Evolutionary conservation across 2,329 filamentous ascomycete species (phyloP).

Genomic region (Colletotrichum destructivum): DNA sequence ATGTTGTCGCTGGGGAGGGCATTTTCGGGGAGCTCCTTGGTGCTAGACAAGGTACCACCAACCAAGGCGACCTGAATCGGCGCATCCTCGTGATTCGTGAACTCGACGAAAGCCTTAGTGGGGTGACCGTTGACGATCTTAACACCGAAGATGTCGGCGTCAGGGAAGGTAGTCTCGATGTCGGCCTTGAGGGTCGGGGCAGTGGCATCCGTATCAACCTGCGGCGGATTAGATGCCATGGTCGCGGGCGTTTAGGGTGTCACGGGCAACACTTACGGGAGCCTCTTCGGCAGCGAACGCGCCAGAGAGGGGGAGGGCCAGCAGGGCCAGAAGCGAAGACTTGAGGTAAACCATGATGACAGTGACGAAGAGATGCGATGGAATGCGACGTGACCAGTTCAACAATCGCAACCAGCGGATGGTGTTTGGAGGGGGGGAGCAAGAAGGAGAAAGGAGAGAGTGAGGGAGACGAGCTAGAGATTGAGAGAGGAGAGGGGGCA

Average conservation of each 20-base stretch:
- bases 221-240: conserved; percentile 32
- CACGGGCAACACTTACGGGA: conserved; percentile 60
- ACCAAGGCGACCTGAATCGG: conserved; percentile 84
- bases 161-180: conserved; percentile 74
- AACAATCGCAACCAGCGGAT: conserved; percentile 51
- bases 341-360: conserved; percentile 80
- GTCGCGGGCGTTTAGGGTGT: not conserved
- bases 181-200: conserved; percentile 70
- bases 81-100: conserved; percentile 86
- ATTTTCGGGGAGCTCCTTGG: conserved; percentile 65
- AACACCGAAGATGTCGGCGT: conserved; percentile 90
- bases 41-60: conserved; percentile 79
- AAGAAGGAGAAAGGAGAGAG: conserved; percentile 15
- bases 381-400: conserved; percentile 38
- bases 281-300: conserved; percentile 71
- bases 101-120: conserved; percentile 84
- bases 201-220: conserved; percentile 45
- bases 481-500: conserved; percentile 7
- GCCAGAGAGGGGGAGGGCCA: conserved; percentile 78
- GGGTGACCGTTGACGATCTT: conserved; percentile 95
- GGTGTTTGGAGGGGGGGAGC: conserved; percentile 5
- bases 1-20: conserved; percentile 68
- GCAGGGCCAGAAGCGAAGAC: conserved; percentile 79
- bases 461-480: conserved; percentile 6
- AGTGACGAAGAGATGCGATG: conserved; percentile 26